Percentiles rank a stretch among this genome's conserved stretches.
Evolutionary conservation across 441 rosid species (phyloP).

Genomic region (Erodium texanum): DNA sequence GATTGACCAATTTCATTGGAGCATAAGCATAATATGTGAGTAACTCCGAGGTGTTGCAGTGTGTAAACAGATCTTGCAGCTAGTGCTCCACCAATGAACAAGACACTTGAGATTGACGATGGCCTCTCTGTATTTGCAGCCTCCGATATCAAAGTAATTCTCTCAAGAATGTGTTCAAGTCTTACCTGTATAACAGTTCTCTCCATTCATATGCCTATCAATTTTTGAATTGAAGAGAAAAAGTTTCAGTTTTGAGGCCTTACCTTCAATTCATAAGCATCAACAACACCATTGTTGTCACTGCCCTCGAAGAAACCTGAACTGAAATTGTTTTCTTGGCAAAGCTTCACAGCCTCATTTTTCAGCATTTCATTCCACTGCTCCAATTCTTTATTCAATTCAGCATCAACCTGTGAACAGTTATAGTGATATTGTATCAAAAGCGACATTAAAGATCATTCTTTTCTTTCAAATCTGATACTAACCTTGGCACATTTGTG

Average conservation of each 20-base stretch:
- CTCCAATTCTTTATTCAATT: constrained; percentile 85
- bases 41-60: constrained; percentile 70
- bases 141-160: constrained; percentile 86
- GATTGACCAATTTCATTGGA: constrained; percentile 97
- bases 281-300: constrained; percentile 68
- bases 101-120: constrained; percentile 54
- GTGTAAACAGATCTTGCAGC: constrained; percentile 88
- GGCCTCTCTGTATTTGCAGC: constrained; percentile 99
- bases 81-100: constrained; percentile 86
- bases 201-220: not conserved
- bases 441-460: not conserved
- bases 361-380: constrained; percentile 95
- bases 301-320: constrained; percentile 91
- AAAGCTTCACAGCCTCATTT: constrained; percentile 71
- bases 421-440: constrained; percentile 11
- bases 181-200: constrained; percentile 48
- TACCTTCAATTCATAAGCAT: constrained; percentile 99
- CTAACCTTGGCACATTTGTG: constrained; percentile 94
- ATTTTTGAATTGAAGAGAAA: not conserved
- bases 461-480: not conserved
- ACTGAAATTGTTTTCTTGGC: constrained; percentile 89
- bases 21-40: constrained; percentile 81
- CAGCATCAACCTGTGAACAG: constrained; percentile 64
- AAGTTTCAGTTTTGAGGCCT: not conserved
- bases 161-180: constrained; percentile 94